Percentiles rank a stretch among this genome's conserved stretches.
Evolutionary conservation across 2,329 filamentous ascomycete species (phyloP).

Genomic region (Zymoseptoria pseudotritici): DNA sequence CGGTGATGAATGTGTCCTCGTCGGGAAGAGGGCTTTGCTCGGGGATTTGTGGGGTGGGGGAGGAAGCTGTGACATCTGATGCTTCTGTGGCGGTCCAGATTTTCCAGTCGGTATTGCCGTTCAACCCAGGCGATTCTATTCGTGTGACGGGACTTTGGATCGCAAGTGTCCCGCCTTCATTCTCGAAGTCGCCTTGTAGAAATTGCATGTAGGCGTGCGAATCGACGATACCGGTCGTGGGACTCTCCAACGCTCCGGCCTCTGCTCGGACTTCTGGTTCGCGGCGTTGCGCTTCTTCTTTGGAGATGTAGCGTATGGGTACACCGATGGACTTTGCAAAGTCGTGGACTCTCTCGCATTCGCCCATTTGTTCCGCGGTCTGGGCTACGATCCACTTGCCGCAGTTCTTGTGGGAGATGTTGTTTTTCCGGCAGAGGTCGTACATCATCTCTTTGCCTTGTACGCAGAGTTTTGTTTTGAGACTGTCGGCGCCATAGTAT

Average conservation of each 20-base stretch:
- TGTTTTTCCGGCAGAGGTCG: slow-evolving; percentile 59
- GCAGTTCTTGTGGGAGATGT: slow-evolving; percentile 64
- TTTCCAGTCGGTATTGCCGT: slow-evolving; percentile 59
- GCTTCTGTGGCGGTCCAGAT: slow-evolving; percentile 43
- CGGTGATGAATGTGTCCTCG: slow-evolving; percentile 50
- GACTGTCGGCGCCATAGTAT: slow-evolving; percentile 69
- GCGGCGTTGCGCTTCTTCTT: slow-evolving; percentile 51
- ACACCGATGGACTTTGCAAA: slow-evolving; percentile 52
- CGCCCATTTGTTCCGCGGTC: slow-evolving; percentile 59
- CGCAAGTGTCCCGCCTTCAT: slow-evolving; percentile 66
- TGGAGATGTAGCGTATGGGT: slow-evolving; percentile 62
- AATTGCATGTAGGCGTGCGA: slow-evolving; percentile 77
- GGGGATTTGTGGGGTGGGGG: slow-evolving; percentile 17
- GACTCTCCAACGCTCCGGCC: slow-evolving; percentile 71
- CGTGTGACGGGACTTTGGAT: slow-evolving; percentile 58
- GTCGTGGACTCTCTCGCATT: slow-evolving; percentile 49
- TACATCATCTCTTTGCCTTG: slow-evolving; percentile 72
- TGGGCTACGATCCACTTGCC: slow-evolving; percentile 97
- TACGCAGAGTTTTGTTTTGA: slow-evolving; percentile 82
- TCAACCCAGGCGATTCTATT: slow-evolving; percentile 43
- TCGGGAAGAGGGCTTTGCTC: slow-evolving; percentile 31
- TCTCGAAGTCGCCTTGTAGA: slow-evolving; percentile 68
- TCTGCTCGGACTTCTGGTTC: slow-evolving; percentile 72
- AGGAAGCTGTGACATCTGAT: slow-evolving; percentile 16
- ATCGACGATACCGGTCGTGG: slow-evolving; percentile 85